Conservation (phyloP, 345 rosid species). For the Jatropha curcas region DNA sequence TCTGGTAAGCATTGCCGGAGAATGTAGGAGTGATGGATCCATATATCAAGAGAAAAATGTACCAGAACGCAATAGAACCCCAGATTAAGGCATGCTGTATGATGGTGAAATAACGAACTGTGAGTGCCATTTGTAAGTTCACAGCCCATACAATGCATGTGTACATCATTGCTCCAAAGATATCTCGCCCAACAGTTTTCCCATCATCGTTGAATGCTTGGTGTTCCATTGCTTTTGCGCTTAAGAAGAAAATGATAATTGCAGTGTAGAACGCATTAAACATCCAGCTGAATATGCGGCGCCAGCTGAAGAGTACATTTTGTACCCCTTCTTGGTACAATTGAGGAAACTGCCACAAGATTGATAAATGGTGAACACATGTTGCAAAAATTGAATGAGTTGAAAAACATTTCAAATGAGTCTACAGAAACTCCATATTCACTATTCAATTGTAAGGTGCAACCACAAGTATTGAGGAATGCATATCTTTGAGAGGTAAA, state of each 20-base stretch:
- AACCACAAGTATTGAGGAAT: background rate
- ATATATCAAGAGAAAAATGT: slow-evolving; percentile 61
- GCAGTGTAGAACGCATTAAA: slow-evolving; percentile 66
- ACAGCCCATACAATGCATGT: slow-evolving; percentile 87
- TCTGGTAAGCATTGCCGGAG: slow-evolving; percentile 55
- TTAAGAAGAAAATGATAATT: slow-evolving; percentile 62
- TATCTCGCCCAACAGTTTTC: slow-evolving; percentile 55
- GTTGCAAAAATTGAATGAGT: slow-evolving; percentile 1
- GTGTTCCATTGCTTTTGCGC: slow-evolving; percentile 56
- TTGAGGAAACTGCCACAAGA: slow-evolving; percentile 68
- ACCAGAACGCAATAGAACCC: slow-evolving; percentile 71
- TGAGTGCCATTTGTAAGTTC: slow-evolving; percentile 74
- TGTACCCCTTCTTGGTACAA: slow-evolving; percentile 93
- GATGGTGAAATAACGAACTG: slow-evolving; percentile 75
- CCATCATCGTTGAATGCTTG: slow-evolving; percentile 72
- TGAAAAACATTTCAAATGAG: background rate
- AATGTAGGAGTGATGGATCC: slow-evolving; percentile 47
- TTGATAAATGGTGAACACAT: slow-evolving; percentile 7
- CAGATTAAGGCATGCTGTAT: slow-evolving; percentile 69
- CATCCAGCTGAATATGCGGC: slow-evolving; percentile 77
- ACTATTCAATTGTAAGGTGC: background rate
- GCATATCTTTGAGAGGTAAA: no score
- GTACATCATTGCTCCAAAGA: slow-evolving; percentile 75
- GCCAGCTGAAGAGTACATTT: slow-evolving; percentile 83
- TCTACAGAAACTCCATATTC: background rate